phyloP scores from a whole-genome alignment of 2,329 filamentous ascomycete genomes.

The Trichoderma citrinoviride region DNA sequence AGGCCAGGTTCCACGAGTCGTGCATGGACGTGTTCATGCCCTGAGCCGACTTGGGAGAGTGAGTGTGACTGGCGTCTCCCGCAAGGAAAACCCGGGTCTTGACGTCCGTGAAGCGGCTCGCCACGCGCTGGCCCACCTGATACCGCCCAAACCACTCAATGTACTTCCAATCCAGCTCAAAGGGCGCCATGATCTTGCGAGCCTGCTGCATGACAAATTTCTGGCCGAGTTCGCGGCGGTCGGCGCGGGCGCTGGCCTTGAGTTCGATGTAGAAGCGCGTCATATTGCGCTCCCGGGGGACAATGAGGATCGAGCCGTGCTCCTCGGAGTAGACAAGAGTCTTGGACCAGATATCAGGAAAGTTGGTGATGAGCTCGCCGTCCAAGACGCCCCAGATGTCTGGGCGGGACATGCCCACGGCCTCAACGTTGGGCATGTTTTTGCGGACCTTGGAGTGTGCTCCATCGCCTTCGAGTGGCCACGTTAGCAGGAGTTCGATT shows the following conservation, averaged over 20 bases:
- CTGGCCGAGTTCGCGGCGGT: conserved; percentile 61
- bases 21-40: conserved; percentile 74
- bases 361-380: conserved; percentile 47
- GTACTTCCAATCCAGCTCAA: conserved; percentile 61
- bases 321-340: conserved; percentile 57
- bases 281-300: conserved; percentile 61
- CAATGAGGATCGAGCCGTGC: conserved; percentile 61
- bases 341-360: conserved; percentile 57
- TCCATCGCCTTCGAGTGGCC: conserved; percentile 54
- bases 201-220: conserved; percentile 62
- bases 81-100: conserved; percentile 65
- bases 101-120: conserved; percentile 52
- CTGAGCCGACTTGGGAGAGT: conserved; percentile 61
- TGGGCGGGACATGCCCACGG: conserved; percentile 53
- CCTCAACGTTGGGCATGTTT: conserved; percentile 56
- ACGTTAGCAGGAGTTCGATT: neutral
- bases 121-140: conserved; percentile 65
- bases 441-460: conserved; percentile 69
- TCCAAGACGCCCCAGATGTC: conserved; percentile 52
- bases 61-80: conserved; percentile 60
- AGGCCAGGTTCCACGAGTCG: conserved; percentile 57
- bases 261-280: conserved; percentile 66
- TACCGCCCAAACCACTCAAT: conserved; percentile 56
- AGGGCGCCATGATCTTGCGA: conserved; percentile 63
- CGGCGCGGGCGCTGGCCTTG: conserved; percentile 45